A percentile compares a stretch with the other conserved stretches of the same genome.
Conservation (phyloP, 1,284 basidiomycete species). For the Trichosporon inkin region DNA sequence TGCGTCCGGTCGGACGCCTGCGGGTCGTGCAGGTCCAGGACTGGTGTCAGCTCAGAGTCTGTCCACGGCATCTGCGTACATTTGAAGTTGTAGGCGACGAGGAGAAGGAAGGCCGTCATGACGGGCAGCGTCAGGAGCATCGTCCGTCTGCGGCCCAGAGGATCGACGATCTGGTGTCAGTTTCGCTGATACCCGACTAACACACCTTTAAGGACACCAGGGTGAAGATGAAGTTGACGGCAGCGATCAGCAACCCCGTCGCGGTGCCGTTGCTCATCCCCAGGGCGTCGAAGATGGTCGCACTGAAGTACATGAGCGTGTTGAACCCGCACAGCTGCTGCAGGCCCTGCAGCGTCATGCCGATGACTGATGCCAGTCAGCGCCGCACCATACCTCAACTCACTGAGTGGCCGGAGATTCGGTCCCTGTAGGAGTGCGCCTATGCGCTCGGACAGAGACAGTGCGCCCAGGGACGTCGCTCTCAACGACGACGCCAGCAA, state of each 20-base stretch:
- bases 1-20: not conserved
- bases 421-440: not conserved
- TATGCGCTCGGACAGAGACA: not conserved
- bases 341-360: constrained; percentile 72
- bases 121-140: constrained; percentile 73
- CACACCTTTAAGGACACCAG: constrained; percentile 66
- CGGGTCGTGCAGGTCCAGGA: not conserved
- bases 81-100: constrained; percentile 70
- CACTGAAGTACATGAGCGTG: constrained; percentile 67
- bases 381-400: not conserved
- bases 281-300: constrained; percentile 71
- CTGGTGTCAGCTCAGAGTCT: not conserved
- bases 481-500: not conserved
- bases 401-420: not conserved
- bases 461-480: not conserved
- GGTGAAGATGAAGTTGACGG: constrained; percentile 77
- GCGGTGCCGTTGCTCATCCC: constrained; percentile 76
- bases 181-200: not conserved
- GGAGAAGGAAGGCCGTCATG: constrained; percentile 66
- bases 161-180: constrained; percentile 60
- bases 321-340: constrained; percentile 77
- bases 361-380: constrained; percentile 57
- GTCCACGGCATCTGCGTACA: constrained; percentile 57
- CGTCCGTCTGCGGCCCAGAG: constrained; percentile 68
- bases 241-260: constrained; percentile 70